Evolutionary conservation across 148 eudicot genomes (phyloP).

Genomic region (Chenopodium berlandieri): DNA sequence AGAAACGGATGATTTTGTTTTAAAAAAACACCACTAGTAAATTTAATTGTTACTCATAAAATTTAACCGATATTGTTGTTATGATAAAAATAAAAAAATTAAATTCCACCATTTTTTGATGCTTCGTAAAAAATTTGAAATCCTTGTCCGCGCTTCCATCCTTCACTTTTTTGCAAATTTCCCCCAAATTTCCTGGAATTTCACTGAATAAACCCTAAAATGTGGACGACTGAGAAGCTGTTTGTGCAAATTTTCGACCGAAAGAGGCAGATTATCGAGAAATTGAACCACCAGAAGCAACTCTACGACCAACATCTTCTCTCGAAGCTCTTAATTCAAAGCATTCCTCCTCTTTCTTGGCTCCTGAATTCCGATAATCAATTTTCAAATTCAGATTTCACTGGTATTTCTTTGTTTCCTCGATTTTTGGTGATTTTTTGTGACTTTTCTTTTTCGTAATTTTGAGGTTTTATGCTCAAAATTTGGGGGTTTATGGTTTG

Average conservation of each 20-base stretch:
- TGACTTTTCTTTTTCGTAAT: background rate
- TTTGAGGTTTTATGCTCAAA: background rate
- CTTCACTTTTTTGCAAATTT: background rate
- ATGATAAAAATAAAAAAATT: no score
- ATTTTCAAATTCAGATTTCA: conserved; percentile 35
- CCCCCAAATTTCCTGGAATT: conserved; percentile 2
- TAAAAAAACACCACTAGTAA: no score
- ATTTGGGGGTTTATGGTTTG: background rate
- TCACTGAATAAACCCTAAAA: conserved; percentile 10
- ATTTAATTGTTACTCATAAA: no score
- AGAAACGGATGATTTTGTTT: no score
- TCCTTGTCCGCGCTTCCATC: no score
- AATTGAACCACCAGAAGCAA: conserved; percentile 58
- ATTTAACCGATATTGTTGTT: no score
- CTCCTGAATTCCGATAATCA: conserved; percentile 30
- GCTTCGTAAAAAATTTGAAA: no score
- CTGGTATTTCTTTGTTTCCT: conserved; percentile 34
- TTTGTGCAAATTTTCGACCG: conserved; percentile 69
- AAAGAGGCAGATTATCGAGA: conserved; percentile 53
- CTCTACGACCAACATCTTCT: conserved; percentile 65
- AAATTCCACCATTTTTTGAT: no score
- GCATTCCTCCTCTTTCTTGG: conserved; percentile 63
- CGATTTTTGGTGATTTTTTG: background rate
- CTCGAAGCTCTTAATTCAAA: conserved; percentile 64
- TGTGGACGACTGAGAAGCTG: conserved; percentile 71